These are phyloP conservation scores for Alternaria triticimaculans DNA, from an alignment of 2,329 filamentous ascomycete species.

Conservation along the genomic window DNA sequence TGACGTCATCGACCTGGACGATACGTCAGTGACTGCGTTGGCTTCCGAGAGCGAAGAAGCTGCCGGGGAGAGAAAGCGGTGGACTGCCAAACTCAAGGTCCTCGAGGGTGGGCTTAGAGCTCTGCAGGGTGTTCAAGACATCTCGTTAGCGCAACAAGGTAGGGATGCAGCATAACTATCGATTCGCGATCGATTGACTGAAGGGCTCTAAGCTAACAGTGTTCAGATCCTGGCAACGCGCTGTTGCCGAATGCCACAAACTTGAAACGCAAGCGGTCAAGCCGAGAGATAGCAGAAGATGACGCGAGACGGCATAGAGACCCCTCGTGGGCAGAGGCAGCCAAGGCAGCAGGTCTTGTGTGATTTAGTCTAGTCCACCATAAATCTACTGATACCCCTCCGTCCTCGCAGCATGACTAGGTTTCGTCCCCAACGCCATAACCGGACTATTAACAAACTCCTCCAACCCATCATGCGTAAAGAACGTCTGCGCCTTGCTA, in stretches of 20 bases:
- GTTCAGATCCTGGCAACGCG: no score
- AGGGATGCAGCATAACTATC: no score
- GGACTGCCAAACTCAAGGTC: constrained; percentile 23
- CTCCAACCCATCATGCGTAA: constrained; percentile 39
- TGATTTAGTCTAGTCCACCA: no score
- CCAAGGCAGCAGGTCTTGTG: no score
- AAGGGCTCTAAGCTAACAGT: no score
- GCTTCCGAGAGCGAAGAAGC: constrained; percentile 26
- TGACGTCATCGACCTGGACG: constrained; percentile 24
- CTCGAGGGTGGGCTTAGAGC: constrained; percentile 23
- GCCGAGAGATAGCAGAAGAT: no score
- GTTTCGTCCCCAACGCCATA: constrained; percentile 39
- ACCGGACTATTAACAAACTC: constrained; percentile 41
- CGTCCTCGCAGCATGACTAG: constrained; percentile 36
- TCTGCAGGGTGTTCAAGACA: not conserved
- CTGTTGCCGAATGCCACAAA: no score
- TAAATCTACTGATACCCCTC: constrained; percentile 29
- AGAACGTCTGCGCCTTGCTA: constrained; percentile 40
- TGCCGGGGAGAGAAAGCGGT: constrained; percentile 12
- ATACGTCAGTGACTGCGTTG: constrained; percentile 15
- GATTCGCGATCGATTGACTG: no score
- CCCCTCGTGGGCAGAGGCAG: no score
- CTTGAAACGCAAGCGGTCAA: no score
- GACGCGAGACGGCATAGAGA: no score
- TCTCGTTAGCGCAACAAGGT: no score